phyloP scores from a whole-genome alignment of 2,329 filamentous ascomycete genomes.

The Fusarium albosuccineum region DNA sequence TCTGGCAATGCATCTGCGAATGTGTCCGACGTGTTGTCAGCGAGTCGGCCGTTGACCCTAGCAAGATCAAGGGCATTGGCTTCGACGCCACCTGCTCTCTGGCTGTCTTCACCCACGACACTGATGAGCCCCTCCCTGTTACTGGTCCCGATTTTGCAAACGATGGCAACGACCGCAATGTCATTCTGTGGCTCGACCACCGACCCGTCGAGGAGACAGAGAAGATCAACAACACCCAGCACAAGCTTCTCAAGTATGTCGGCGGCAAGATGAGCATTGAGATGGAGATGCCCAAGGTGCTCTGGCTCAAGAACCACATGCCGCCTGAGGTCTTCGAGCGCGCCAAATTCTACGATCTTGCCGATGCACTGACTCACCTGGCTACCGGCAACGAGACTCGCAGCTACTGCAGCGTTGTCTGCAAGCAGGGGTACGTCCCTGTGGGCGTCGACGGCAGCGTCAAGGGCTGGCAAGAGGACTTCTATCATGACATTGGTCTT shows the following conservation, averaged over 20 bases:
- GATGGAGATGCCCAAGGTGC: slow-evolving; percentile 98
- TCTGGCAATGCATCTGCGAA: slow-evolving; percentile 94
- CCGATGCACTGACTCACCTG: slow-evolving; percentile 92
- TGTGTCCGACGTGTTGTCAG: slow-evolving; percentile 86
- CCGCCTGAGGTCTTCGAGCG: slow-evolving; percentile 87
- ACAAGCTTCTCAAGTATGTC: slow-evolving; percentile 95
- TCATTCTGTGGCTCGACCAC: slow-evolving; percentile 98
- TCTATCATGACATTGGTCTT: slow-evolving; percentile 88
- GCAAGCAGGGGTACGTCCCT: slow-evolving; percentile 96
- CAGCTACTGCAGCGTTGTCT: slow-evolving; percentile 96
- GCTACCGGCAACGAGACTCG: slow-evolving; percentile 92
- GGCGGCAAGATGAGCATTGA: slow-evolving; percentile 99
- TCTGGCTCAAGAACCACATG: slow-evolving; percentile 99
- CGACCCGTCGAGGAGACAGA: slow-evolving; percentile 90
- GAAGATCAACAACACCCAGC: slow-evolving; percentile 91
- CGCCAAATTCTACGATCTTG: slow-evolving; percentile 97
- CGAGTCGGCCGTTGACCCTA: slow-evolving; percentile 82
- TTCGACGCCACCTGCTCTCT: slow-evolving; percentile 99
- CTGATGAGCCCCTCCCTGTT: slow-evolving; percentile 90
- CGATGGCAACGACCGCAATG: slow-evolving; percentile 88
- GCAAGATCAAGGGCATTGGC: slow-evolving; percentile 87
- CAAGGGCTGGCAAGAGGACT: slow-evolving; percentile 98
- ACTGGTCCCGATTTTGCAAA: slow-evolving; percentile 85
- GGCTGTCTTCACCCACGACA: slow-evolving; percentile 88
- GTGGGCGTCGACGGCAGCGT: slow-evolving; percentile 98